These are phyloP conservation scores for Hanseniaspora sp. DNA, from an alignment of 1,139 yeast genomes.

Conservation along the genomic window DNA sequence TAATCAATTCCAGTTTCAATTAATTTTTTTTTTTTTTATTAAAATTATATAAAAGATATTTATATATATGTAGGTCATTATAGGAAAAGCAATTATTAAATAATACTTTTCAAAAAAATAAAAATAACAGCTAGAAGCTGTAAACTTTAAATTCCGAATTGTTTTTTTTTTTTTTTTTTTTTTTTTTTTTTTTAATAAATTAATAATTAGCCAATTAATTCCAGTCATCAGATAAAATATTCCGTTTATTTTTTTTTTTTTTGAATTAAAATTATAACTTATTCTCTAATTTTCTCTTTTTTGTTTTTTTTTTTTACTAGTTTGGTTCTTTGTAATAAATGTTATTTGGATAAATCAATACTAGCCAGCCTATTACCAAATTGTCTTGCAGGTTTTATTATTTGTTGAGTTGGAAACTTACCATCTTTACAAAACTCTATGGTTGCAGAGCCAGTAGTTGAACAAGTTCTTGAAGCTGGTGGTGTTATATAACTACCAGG, in stretches of 20 bases:
- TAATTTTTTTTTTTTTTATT: too few species aligned
- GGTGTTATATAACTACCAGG: constrained; percentile 14
- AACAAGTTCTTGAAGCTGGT: constrained; percentile 15
- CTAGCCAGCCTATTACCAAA: constrained; percentile 10
- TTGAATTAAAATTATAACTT: background rate
- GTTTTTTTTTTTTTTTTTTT: background rate
- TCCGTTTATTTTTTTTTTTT: background rate
- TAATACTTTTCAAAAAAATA: background rate
- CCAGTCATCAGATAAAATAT: background rate
- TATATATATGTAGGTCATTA: background rate
- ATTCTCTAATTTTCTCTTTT: background rate
- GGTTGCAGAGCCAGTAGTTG: constrained; percentile 12
- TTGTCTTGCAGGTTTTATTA: constrained; percentile 9
- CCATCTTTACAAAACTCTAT: constrained; percentile 11
- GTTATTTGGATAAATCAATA: constrained; percentile 7
- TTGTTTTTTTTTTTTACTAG: background rate
- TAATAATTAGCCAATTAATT: background rate
- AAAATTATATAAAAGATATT: background rate
- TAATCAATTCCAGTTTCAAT: too few species aligned
- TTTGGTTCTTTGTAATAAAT: background rate
- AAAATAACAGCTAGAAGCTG: background rate
- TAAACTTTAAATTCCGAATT: background rate
- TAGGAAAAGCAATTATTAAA: background rate
- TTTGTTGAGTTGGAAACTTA: constrained; percentile 1
- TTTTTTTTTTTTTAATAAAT: background rate